Conservation (phyloP, 805 yeast species). For the Lipomyces yamanashiensis region DNA sequence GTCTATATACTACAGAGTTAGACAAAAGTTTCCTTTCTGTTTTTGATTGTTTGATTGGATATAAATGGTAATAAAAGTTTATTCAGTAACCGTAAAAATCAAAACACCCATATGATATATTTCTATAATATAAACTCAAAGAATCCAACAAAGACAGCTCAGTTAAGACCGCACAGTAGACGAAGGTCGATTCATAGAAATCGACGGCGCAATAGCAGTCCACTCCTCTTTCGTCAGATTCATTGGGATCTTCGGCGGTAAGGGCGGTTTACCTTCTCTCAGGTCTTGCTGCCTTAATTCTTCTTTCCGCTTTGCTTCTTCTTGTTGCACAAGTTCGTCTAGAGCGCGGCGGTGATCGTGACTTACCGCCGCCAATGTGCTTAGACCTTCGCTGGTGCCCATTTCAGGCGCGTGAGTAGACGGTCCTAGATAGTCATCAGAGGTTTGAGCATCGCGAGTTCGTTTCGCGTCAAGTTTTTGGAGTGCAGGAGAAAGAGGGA, state of each 20-base stretch:
- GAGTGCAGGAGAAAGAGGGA: constrained; percentile 1
- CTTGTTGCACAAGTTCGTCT: not conserved
- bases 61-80: not conserved
- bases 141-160: not conserved
- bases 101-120: not conserved
- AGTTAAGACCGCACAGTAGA: not conserved
- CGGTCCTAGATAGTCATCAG: not conserved
- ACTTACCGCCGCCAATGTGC: not conserved
- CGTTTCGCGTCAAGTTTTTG: not conserved
- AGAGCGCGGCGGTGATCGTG: not conserved
- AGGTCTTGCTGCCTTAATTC: not conserved
- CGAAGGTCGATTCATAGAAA: not conserved
- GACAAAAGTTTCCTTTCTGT: too few species aligned
- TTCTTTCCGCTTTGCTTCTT: not conserved
- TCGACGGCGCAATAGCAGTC: not conserved
- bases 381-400: not conserved
- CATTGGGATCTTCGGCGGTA: constrained; percentile 1
- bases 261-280: not conserved
- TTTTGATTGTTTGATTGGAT: not conserved
- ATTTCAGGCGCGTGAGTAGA: constrained; percentile 6
- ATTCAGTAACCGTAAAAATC: not conserved
- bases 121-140: not conserved
- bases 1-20: too few species aligned
- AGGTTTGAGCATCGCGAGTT: not conserved
- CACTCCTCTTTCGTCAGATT: not conserved